phyloP scores from a whole-genome alignment of 495 filamentous ascomycete genomes.

The Aspergillus carlsbadensis region DNA sequence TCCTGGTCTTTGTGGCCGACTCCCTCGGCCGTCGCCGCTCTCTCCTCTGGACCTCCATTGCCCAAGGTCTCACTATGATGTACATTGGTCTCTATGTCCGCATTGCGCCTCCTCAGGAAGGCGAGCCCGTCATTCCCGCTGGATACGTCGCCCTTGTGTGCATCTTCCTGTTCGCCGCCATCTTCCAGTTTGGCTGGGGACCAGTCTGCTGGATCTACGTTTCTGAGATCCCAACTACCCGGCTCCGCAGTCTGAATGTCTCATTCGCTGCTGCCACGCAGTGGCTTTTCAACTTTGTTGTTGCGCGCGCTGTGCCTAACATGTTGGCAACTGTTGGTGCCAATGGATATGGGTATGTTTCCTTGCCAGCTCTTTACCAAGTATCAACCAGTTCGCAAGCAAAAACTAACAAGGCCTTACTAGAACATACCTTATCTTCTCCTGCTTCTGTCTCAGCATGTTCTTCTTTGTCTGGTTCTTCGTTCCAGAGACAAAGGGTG shows the following conservation, averaged over 20 bases:
- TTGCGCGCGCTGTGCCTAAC: slow-evolving; percentile 39
- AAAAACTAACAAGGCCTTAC: neutral
- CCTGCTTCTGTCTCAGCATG: slow-evolving; percentile 65
- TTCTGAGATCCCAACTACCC: slow-evolving; percentile 67
- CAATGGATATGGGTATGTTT: slow-evolving; percentile 56
- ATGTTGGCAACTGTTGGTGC: slow-evolving; percentile 56
- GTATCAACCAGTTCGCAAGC: neutral
- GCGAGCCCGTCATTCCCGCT: slow-evolving; percentile 44
- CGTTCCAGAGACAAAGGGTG: slow-evolving; percentile 72
- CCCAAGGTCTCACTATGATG: slow-evolving; percentile 69
- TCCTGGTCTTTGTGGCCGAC: slow-evolving; percentile 70
- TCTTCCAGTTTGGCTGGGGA: slow-evolving; percentile 43
- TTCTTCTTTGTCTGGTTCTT: slow-evolving; percentile 69
- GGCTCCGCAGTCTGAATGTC: slow-evolving; percentile 69
- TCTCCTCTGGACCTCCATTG: slow-evolving; percentile 72
- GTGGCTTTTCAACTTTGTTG: slow-evolving; percentile 48
- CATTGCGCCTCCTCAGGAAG: slow-evolving; percentile 60
- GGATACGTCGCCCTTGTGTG: slow-evolving; percentile 51
- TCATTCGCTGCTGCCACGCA: slow-evolving; percentile 60
- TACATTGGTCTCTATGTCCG: slow-evolving; percentile 81
- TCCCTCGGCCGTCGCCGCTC: slow-evolving; percentile 67
- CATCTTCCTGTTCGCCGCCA: slow-evolving; percentile 55
- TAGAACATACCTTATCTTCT: slow-evolving; percentile 48
- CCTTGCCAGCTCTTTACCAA: slow-evolving; percentile 11
- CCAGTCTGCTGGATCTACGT: slow-evolving; percentile 54